These are phyloP conservation scores for Kurtzmaniella cleridarum DNA, from an alignment of 805 yeast genomes.

Conservation along the genomic window DNA sequence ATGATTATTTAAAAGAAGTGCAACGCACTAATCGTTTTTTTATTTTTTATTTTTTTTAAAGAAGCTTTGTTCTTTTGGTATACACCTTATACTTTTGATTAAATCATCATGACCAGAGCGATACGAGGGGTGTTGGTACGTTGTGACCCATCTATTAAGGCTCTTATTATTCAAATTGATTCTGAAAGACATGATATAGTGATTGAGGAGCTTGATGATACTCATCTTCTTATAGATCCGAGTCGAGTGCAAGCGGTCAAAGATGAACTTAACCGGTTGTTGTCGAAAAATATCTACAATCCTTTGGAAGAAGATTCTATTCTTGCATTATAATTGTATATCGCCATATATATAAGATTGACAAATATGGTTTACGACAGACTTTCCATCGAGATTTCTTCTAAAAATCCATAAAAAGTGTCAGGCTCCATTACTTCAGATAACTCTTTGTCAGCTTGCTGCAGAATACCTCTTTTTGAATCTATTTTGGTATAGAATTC, in stretches of 20 bases:
- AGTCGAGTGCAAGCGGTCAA: conserved; percentile 73
- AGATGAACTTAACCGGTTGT: conserved; percentile 63
- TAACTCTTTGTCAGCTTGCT: conserved; percentile 19
- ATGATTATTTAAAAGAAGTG: too few species aligned
- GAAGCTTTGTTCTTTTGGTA: too few species aligned
- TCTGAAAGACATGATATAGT: conserved; percentile 65
- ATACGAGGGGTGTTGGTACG: conserved; percentile 39
- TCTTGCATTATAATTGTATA: conserved; percentile 18
- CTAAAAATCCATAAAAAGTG: conserved; percentile 47
- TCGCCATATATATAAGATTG: too few species aligned
- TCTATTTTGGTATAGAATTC: conserved; percentile 37
- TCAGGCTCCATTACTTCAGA: conserved; percentile 62
- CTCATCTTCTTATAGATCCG: conserved; percentile 79
- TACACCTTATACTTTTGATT: too few species aligned
- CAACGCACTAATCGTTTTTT: too few species aligned
- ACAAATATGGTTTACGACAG: too few species aligned
- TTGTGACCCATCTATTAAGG: conserved; percentile 89
- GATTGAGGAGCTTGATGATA: conserved; percentile 79
- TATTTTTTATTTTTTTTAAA: too few species aligned
- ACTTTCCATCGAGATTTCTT: conserved; percentile 18
- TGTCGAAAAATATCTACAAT: conserved; percentile 80
- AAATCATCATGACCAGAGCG: conserved; percentile 33
- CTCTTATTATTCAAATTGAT: conserved; percentile 80
- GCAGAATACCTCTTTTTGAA: conserved; percentile 6
- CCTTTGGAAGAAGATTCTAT: conserved; percentile 64